Conservation (phyloP, 1,284 basidiomycete genomes). For the Retiboletus flavoniger region DNA sequence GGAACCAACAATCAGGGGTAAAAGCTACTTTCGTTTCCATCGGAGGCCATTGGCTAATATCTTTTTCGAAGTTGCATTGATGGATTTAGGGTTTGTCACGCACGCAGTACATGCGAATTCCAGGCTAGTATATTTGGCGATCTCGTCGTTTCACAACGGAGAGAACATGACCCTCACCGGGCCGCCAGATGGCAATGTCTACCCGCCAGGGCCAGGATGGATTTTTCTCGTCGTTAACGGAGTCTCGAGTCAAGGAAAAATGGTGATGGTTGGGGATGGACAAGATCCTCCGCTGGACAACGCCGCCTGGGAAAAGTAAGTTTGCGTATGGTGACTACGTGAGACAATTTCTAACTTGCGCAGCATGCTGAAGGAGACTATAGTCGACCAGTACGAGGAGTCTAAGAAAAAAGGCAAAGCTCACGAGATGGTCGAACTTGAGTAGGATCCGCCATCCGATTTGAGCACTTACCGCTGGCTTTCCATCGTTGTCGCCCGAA, state of each 20-base stretch:
- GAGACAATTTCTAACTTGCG: conserved; percentile 6
- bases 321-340: conserved; percentile 27
- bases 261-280: conserved; percentile 72
- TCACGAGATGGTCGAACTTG: conserved; percentile 8
- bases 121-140: conserved; percentile 66
- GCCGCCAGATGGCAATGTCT: conserved; percentile 63
- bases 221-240: conserved; percentile 69
- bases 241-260: conserved; percentile 64
- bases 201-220: conserved; percentile 82
- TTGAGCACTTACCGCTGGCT: neutral
- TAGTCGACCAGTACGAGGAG: conserved; percentile 52
- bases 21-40: neutral
- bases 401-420: conserved; percentile 34
- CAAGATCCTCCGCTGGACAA: conserved; percentile 56
- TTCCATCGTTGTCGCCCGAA: neutral
- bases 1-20: conserved; percentile 38
- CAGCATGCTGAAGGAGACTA: conserved; percentile 45
- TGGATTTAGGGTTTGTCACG: conserved; percentile 78
- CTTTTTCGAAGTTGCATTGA: conserved; percentile 56
- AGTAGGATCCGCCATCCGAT: neutral
- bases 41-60: conserved; percentile 5
- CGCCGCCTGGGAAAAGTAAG: conserved; percentile 56
- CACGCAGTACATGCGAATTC: conserved; percentile 78
- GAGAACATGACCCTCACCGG: conserved; percentile 48
- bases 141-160: conserved; percentile 36